These are phyloP conservation scores for Globisporangium heterothallicum DNA, from an alignment of 352 stramenopile genomes.

Conservation along the genomic window DNA sequence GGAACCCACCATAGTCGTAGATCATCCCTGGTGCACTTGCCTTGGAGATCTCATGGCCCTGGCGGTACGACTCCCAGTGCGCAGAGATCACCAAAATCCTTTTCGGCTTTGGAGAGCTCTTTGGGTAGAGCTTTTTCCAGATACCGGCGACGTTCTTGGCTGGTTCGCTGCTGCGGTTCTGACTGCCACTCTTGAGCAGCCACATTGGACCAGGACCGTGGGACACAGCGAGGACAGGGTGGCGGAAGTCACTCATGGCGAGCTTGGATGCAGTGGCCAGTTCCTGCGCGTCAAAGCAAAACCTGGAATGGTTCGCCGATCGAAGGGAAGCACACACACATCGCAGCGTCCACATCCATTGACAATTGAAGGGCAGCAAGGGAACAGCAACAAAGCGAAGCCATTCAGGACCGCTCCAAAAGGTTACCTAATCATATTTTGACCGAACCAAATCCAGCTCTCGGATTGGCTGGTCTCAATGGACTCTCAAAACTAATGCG, in stretches of 20 bases:
- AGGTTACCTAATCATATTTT: constrained; percentile 7
- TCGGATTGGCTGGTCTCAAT: constrained; percentile 2
- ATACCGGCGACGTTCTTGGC: constrained; percentile 35
- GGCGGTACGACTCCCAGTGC: constrained; percentile 70
- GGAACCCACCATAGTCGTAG: constrained; percentile 90
- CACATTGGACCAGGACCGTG: constrained; percentile 62
- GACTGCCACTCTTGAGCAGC: constrained; percentile 44
- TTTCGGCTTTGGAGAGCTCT: constrained; percentile 35
- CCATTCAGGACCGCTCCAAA: too few species aligned
- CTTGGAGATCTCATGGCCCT: constrained; percentile 52
- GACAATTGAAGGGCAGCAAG: too few species aligned
- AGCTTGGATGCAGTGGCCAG: not conserved
- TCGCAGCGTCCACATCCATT: too few species aligned
- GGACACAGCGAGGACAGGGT: constrained; percentile 45
- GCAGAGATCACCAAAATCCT: constrained; percentile 81
- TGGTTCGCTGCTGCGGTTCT: constrained; percentile 26
- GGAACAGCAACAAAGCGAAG: not conserved
- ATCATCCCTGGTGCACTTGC: constrained; percentile 53
- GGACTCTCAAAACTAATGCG: too few species aligned
- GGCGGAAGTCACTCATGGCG: constrained; percentile 15
- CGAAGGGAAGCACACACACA: too few species aligned
- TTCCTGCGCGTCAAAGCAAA: not conserved
- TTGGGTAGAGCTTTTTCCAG: constrained; percentile 45
- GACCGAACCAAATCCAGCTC: not conserved
- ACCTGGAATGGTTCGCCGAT: not conserved